A percentile compares a stretch with the other conserved stretches of the same genome.
phyloP scores from a whole-genome alignment of 371 early-diverging fungal genomes.

The Mucor indicus region DNA sequence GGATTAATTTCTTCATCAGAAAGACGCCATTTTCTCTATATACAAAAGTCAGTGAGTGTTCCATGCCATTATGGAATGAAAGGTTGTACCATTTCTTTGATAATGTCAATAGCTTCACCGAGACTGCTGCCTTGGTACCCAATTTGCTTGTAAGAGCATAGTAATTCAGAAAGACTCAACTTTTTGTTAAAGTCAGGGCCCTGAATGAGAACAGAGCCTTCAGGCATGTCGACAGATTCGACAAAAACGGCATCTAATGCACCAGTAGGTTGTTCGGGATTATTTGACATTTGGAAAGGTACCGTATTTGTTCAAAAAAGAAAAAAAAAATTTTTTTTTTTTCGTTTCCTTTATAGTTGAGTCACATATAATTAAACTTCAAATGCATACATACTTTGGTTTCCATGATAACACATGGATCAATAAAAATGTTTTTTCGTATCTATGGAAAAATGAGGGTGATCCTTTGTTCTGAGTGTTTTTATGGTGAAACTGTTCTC shows the following conservation, averaged over 20 bases:
- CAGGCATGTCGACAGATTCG: conserved; percentile 66
- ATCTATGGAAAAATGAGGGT: too few relatives aligned
- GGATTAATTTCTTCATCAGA: conserved; percentile 76
- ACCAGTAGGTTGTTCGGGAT: conserved; percentile 13
- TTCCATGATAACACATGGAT: too few relatives aligned
- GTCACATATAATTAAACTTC: too few relatives aligned
- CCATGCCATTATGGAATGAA: neutral
- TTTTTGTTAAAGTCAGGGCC: conserved; percentile 92
- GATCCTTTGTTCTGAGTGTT: too few relatives aligned
- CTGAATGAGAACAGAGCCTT: conserved; percentile 60
- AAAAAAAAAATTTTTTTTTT: conserved; percentile 8
- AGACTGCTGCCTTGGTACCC: conserved; percentile 94
- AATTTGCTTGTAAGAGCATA: conserved; percentile 70
- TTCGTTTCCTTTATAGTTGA: too few relatives aligned
- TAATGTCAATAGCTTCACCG: conserved; percentile 83
- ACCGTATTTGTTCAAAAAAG: neutral
- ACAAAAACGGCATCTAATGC: conserved; percentile 70
- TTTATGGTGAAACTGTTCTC: too few relatives aligned
- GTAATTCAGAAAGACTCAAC: conserved; percentile 57
- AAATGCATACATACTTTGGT: too few relatives aligned
- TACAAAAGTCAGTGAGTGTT: too few relatives aligned
- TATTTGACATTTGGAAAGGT: conserved; percentile 1
- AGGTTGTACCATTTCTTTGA: conserved; percentile 81
- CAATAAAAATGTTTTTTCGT: too few relatives aligned
- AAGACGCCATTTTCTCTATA: conserved; percentile 79